phyloP scores from a whole-genome alignment of 2,329 filamentous ascomycete species.

The Lasiodiplodia gonubiensis region DNA sequence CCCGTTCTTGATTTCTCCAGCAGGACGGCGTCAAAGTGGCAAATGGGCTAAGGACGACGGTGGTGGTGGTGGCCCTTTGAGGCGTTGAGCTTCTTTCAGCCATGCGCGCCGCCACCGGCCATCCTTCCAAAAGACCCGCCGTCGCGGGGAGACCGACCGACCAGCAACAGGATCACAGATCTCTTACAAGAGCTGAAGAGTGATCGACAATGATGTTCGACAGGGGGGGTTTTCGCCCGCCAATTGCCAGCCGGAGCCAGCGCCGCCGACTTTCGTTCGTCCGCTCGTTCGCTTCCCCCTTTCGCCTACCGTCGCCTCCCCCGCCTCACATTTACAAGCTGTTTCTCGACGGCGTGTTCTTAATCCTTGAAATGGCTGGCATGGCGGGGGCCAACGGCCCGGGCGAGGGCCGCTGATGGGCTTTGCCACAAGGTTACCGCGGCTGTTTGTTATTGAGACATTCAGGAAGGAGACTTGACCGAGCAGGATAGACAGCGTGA shows the following conservation, averaged over 20 bases:
- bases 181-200: conserved; percentile 2
- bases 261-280: not conserved
- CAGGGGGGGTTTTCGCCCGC: not conserved
- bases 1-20: too few species aligned
- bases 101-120: not conserved
- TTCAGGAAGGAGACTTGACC: too few species aligned
- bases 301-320: not conserved
- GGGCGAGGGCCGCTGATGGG: not conserved
- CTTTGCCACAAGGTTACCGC: not conserved
- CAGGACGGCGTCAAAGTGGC: too few species aligned
- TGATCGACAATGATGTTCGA: not conserved
- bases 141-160: too few species aligned
- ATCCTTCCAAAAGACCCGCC: not conserved
- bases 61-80: too few species aligned
- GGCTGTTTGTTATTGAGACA: not conserved
- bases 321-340: conserved; percentile 1
- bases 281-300: not conserved
- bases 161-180: not conserved
- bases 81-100: too few species aligned
- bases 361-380: not conserved
- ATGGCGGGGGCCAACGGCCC: too few species aligned
- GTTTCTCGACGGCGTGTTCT: not conserved
- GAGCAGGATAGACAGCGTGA: too few species aligned
- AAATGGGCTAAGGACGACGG: too few species aligned
- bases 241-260: not conserved